phyloP scores from a whole-genome alignment of 768 basidiomycete genomes.

The Phlebiopsis gigantea region DNA sequence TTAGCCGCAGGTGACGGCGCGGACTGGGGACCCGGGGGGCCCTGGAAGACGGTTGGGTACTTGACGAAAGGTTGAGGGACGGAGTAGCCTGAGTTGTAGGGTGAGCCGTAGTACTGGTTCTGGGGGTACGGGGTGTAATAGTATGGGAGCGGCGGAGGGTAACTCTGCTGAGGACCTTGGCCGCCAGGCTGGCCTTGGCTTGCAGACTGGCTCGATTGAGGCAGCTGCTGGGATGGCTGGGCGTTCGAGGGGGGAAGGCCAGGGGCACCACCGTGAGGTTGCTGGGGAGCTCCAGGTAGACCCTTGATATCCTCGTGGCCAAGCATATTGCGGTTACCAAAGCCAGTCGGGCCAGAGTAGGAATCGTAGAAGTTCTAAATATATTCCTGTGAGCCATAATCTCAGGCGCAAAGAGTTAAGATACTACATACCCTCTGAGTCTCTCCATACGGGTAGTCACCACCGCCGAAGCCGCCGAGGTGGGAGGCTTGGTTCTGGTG shows the following conservation, averaged over 20 bases:
- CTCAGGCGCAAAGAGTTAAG: neutral
- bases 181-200: constrained; percentile 53
- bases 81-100: constrained; percentile 54
- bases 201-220: constrained; percentile 39
- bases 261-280: constrained; percentile 31
- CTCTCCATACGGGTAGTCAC: constrained; percentile 65
- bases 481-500: constrained; percentile 52
- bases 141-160: constrained; percentile 57
- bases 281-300: constrained; percentile 53
- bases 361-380: constrained; percentile 71
- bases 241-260: constrained; percentile 47
- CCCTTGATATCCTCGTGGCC: constrained; percentile 76
- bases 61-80: constrained; percentile 69
- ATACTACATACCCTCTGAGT: constrained; percentile 53
- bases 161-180: constrained; percentile 60
- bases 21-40: constrained; percentile 61
- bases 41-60: constrained; percentile 74
- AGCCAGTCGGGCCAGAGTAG: constrained; percentile 59
- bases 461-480: constrained; percentile 48
- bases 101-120: constrained; percentile 70
- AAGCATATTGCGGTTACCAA: constrained; percentile 58
- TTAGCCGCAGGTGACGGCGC: constrained; percentile 63
- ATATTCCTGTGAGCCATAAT: neutral
- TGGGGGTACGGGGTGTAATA: constrained; percentile 62
- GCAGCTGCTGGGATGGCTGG: constrained; percentile 54